Evolutionary conservation across 2,329 filamentous ascomycete species (phyloP), one percentile per base, ranked within the genome.

Genomic region (Coleophoma eucalyptorum): DNA sequence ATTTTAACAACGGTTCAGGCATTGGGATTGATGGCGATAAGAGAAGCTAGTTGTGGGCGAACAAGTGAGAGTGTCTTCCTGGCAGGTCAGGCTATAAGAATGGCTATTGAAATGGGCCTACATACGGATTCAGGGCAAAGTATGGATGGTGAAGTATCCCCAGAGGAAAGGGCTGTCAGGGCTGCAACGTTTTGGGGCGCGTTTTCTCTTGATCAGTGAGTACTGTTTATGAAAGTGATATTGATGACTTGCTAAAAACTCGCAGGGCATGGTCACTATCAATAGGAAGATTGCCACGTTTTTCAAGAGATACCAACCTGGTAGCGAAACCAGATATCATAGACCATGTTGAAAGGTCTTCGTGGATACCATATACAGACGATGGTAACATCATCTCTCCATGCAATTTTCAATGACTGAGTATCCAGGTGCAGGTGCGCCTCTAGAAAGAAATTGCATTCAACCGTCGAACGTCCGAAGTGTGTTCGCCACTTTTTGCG

Each of bases 61-160:
- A 84, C 90, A 60, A 88, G 84, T 31, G 82, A 86, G 56, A 87
- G 86, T 46, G 89, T 86, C 75, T 86, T 81, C 51, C 86, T 87
- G 55, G 81, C 84, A 2, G 86, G 87, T 1, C 82, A 89, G 64
- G 89, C 85, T 60, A 81, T 90, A 51, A 79, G 85, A 4, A 77
- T 90, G 55, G 86, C 85, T 31, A 74, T 90, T 35, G 87, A 64
- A 40, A 58, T 62, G 55, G 62, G 62, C 3, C 43, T 64, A 34
- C 60, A 64, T 48, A 21, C 26, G 4, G 49, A 54, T 5, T 2
- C 10, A 12, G 20, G 21, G n/a, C 21, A 48, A 15, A 16, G 31
- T 6, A 7, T 71, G 72, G 7, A 47, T 12, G 48, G 45, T 5
- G 47, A 74, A 68, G 10, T 79, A 53, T 82, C 83, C 51, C 59